Conservation (phyloP, 768 basidiomycete species). For the Crepidotus variabilis region DNA sequence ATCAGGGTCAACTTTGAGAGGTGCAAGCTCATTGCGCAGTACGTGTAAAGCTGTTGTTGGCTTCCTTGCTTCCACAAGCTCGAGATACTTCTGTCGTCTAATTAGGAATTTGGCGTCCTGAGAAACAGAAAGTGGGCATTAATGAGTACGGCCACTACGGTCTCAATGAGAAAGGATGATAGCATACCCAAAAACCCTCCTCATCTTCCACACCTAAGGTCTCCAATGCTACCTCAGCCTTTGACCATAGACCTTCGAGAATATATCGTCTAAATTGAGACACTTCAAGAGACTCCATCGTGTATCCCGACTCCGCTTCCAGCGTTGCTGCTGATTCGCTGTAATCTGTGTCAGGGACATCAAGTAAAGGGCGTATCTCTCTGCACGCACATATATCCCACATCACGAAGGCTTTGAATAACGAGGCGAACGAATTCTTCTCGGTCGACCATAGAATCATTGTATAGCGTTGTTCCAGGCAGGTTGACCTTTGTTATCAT, state of each 20-base stretch:
- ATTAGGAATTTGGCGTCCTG: constrained; percentile 87
- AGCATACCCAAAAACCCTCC: constrained; percentile 65
- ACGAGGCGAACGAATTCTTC: constrained; percentile 90
- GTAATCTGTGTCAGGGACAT: constrained; percentile 9
- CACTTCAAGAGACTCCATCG: constrained; percentile 75
- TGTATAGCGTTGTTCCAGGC: constrained; percentile 73
- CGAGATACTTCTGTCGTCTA: constrained; percentile 93
- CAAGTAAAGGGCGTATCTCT: constrained; percentile 6
- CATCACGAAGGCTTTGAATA: constrained; percentile 85
- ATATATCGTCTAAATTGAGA: constrained; percentile 78
- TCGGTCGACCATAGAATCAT: constrained; percentile 75
- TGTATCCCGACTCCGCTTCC: constrained; percentile 91
- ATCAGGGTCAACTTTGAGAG: constrained; percentile 74
- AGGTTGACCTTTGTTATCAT: constrained; percentile 59
- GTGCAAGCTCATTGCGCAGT: constrained; percentile 84
- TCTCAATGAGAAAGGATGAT: constrained; percentile 1
- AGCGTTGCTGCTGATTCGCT: constrained; percentile 88
- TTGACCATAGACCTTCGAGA: constrained; percentile 74
- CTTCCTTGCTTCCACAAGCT: constrained; percentile 79
- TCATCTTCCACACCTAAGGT: constrained; percentile 67
- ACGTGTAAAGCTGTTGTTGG: constrained; percentile 81
- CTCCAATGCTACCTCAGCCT: constrained; percentile 67
- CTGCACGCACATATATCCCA: constrained; percentile 65
- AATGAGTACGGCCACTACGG: background rate
- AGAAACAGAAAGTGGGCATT: constrained; percentile 12